Conservation (phyloP, 2,329 filamentous ascomycete genomes). For the Paraphoma sp. region DNA sequence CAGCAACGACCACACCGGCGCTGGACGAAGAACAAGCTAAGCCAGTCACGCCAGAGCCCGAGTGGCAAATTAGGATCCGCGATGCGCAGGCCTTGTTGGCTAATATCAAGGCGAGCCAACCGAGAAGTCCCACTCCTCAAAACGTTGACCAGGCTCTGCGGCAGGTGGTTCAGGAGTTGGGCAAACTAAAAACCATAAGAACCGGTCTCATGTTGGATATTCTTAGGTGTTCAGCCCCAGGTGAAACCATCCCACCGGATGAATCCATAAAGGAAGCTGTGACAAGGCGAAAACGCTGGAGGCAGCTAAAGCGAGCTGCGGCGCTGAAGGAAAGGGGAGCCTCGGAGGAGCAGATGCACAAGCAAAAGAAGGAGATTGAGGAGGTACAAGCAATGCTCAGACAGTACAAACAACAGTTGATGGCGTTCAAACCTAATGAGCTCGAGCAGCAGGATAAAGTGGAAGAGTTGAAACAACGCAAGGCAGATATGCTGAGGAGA, state of each 20-base stretch:
- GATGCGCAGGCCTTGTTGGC: not conserved
- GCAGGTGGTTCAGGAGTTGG: no score
- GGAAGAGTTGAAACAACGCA: not conserved
- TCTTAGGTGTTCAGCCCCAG: no score
- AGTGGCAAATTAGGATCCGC: not conserved
- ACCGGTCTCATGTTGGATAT: no score
- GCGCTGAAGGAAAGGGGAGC: not conserved
- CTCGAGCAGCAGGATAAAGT: not conserved
- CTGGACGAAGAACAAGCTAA: no score
- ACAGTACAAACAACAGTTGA: not conserved
- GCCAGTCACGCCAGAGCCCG: not conserved
- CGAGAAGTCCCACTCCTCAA: not conserved
- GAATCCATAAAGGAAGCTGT: no score
- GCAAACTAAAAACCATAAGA: no score
- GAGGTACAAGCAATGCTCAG: not conserved
- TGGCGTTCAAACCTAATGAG: not conserved
- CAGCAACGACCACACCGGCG: no score
- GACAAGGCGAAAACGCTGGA: not conserved
- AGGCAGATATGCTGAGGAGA: not conserved
- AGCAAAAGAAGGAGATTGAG: not conserved
- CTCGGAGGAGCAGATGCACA: not conserved
- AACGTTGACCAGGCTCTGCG: not conserved
- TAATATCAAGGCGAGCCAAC: not conserved
- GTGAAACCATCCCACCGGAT: no score
- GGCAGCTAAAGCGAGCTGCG: not conserved